Base-by-base conservation (phyloP, 2,329 filamentous ascomycete species). In the Pleurostoma richardsiae region DNA sequence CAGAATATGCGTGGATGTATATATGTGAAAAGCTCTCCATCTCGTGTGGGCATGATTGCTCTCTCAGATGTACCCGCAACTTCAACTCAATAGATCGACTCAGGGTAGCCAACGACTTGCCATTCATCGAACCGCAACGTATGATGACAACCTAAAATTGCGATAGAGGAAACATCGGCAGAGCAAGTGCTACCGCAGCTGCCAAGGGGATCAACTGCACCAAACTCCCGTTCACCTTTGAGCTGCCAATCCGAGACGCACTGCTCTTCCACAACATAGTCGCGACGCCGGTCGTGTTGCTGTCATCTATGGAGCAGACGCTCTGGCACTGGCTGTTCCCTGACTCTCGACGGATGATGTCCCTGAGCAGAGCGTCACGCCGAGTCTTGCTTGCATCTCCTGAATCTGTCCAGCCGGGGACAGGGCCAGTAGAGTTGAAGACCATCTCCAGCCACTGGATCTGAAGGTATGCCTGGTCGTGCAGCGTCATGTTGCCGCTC, bases 401-500 rank as follows among this genome's bases (percentile, higher is more conserved):
- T 8, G 33, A 8, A 36, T 36, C 33, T 8, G 33, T 31, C 7
- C 41, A 11, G 39, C 26, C 31, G 19, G 50, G 45, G 8, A 44
- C 40, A 29, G 49, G 33, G 30, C 51, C 52, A 6, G 65, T 73
- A 10, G 56, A 59, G 52, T 79, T 78, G 56, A 76, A 83, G 27
- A 79, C 69, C 62, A 84, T 69, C 56, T 84, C 78, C 40, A 83
- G 73, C 80, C 79, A 84, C 64, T 81, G 75, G 19, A 85, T 70
- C 56, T 84, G 76, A 55, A 84, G 65, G 50, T 71, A 74, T 0
- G 80, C 79, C 40, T 69, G 67, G 8, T 64, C 67, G 4, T 68
- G 66, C 4, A 70, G 57, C 4, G 59, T 70, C 81, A 85, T 83
- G 44, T 78, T 74, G 8, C 79, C 80, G 40, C 73, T 74, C 80